Base-by-base conservation (phyloP, 805 yeast species). In the Lipomyces anomalus region DNA sequence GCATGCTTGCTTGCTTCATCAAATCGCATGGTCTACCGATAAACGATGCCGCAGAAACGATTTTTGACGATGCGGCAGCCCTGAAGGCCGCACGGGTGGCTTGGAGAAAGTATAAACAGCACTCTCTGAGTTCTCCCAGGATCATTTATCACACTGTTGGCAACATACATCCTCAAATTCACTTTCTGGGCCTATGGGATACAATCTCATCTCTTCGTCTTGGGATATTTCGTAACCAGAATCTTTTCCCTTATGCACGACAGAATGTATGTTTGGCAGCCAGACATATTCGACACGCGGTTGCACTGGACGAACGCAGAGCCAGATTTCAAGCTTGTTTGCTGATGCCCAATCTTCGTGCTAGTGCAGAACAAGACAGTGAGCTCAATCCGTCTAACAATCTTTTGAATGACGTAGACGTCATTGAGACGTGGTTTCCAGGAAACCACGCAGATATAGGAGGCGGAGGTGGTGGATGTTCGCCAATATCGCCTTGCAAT, bases 391-490 rank as follows among this genome's bases (percentile, higher is more conserved):
- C 18, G 21, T 9, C 9, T 6, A 17, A 6, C 35, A n/a, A n/a
- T n/a, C n/a, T n/a, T n/a, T n/a, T n/a, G n/a, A 35, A 39, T 16
- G 32, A 39, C 11, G 35, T 57, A 6, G 75, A 72, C 52, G 55
- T 74, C 28, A 58, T 72, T 13, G 86, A 81, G 55, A 57, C 75
- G 35, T 81, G 82, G 81, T 81, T 81, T 55, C 76, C 83, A 1
- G 88, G 86, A 1, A 76, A 77, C 57, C 87, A 81, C 61, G 69
- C 81, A 6, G 86, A 81, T 61, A 64, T 77, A 55, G 87, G 87
- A 2, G 86, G 86, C 2, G 83, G 83, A 0, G 28, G 47, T 0
- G 58, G 66, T 39, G n/a, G n/a, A n/a, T n/a, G n/a, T n/a, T n/a
- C n/a, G n/a, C n/a, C n/a, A n/a, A n/a, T n/a, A n/a, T n/a, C n/a